Evolutionary conservation across 177 flowering plant genomes (phyloP), one percentile per base, ranked within the genome.

Genomic region (Vitis hybrid): DNA sequence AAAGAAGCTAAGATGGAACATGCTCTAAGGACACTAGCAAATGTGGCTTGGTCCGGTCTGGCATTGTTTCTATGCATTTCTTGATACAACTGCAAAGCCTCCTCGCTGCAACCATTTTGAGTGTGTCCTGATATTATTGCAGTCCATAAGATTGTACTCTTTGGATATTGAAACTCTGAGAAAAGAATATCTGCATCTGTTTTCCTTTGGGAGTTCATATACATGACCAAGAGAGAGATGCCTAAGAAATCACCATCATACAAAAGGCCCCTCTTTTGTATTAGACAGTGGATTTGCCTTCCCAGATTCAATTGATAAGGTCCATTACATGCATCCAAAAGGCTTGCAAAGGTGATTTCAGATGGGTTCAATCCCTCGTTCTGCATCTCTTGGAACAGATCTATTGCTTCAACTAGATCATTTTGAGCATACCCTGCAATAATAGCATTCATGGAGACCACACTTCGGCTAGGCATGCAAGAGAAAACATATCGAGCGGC

Each of bases 21-120:
- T 62, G 91, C 91, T 77, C 74, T 85, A 17, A 93, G 91, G 45
- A 86, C 82, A 75, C 87, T 79, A 10, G 80, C 89, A 83, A 85
- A 91, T 67, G 96, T 87, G 64, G 97, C 95, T 80, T 93, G 94
- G 78, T 93, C 98, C 4, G 91, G 89, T 61, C 79, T 57, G 48
- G 67, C 85, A 80, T 81, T 73, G 67, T 71, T 60, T 7, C 67
- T 73, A 11, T 81, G 83, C 95, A 91, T 90, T 78, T 85, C 88
- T 66, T 60, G 63, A 74, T 82, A 91, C 10, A 83, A 70, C 50
- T 58, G 68, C 65, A 93, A 77, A 63, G 90, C 97, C 75, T 87
- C 89, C 68, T 75, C 82, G 60, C 73, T 55, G 59, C 70, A 74
- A 74, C 82, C 88, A 75, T 83, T 87, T 80, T 90, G 91, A 51